Conservation (phyloP, 306 rosid genomes). For the Cajanus cajan region DNA sequence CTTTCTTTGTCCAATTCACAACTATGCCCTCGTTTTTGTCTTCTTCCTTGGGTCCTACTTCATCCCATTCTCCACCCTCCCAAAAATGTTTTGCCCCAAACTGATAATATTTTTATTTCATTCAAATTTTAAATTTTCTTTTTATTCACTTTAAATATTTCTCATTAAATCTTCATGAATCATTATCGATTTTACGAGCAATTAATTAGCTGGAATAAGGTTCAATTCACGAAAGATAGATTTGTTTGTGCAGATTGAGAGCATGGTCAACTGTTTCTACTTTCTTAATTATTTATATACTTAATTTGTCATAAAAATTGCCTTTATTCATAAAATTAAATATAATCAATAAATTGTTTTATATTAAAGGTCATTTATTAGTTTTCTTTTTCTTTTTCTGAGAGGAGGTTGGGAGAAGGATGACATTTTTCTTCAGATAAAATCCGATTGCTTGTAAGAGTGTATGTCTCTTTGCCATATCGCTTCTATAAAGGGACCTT, state of each 20-base stretch:
- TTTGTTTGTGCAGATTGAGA: not conserved
- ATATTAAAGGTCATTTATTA: not conserved
- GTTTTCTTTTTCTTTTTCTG: not conserved
- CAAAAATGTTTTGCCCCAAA: not conserved
- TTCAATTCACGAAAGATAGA: not conserved
- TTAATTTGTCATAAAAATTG: not conserved
- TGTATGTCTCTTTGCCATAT: not conserved
- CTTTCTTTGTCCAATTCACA: constrained; percentile 8
- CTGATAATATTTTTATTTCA: not conserved
- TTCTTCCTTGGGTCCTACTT: not conserved
- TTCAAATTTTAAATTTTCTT: not conserved
- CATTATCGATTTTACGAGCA: not conserved
- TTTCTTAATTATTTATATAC: not conserved
- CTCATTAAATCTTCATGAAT: not conserved
- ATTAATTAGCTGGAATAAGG: not conserved
- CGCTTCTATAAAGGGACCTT: not conserved
- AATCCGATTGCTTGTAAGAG: not conserved
- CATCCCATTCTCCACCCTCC: not conserved
- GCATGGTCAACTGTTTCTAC: not conserved
- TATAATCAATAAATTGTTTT: not conserved
- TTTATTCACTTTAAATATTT: not conserved
- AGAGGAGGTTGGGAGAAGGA: not conserved
- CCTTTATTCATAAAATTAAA: not conserved
- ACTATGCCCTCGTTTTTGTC: constrained; percentile 12
- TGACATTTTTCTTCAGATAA: not conserved